These are phyloP conservation scores for Diutina scorzettiae DNA, from an alignment of 1,139 yeast species.

Conservation along the genomic window DNA sequence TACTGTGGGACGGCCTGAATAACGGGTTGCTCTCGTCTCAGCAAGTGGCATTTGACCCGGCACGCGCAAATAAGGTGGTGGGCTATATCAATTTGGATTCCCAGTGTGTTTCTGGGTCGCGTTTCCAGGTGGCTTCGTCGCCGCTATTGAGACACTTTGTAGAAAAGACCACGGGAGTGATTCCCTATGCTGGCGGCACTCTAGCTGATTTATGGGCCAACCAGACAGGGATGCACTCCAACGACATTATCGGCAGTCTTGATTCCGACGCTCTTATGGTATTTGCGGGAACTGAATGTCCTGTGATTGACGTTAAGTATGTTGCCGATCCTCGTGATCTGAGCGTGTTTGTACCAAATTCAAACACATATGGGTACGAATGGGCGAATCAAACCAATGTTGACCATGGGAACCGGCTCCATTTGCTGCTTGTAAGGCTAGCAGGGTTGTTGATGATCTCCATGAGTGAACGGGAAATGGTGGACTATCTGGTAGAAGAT, in stretches of 20 bases:
- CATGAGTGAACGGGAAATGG: constrained; percentile 32
- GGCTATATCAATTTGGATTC: constrained; percentile 31
- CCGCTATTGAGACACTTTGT: constrained; percentile 26
- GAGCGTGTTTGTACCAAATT: constrained; percentile 21
- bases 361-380: constrained; percentile 23
- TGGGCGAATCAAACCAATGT: constrained; percentile 18
- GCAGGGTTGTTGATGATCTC: constrained; percentile 27
- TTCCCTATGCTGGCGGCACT: constrained; percentile 16
- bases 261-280: constrained; percentile 22
- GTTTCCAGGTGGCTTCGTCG: constrained; percentile 25
- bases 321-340: constrained; percentile 8
- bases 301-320: constrained; percentile 16
- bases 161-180: constrained; percentile 19
- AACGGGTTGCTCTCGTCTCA: constrained; percentile 26
- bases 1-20: constrained; percentile 33
- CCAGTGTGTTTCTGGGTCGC: constrained; percentile 28
- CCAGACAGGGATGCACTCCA: constrained; percentile 23
- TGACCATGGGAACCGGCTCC: constrained; percentile 21
- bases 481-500: constrained; percentile 11
- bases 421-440: constrained; percentile 27
- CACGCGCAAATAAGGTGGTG: constrained; percentile 17
- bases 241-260: constrained; percentile 21
- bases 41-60: constrained; percentile 10
- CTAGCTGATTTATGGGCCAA: constrained; percentile 20
- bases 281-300: constrained; percentile 23